Evolutionary conservation across 2,329 filamentous ascomycete genomes (phyloP).

Genomic region (Xylariales sp.): DNA sequence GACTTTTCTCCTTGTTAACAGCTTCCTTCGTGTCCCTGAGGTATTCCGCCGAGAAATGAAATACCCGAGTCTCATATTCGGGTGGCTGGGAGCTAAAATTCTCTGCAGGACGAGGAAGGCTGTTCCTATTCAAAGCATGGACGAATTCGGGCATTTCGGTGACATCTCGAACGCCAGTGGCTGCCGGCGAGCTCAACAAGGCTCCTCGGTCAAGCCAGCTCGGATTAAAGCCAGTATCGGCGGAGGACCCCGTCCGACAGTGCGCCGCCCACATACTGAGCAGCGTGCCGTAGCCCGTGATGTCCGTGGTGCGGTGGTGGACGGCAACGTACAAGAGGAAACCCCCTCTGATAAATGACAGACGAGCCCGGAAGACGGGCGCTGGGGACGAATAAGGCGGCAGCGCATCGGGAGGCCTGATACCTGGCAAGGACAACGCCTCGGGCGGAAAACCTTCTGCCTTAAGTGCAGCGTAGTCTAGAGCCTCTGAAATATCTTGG

Average conservation of each 20-base stretch:
- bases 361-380: conserved; percentile 19
- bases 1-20: conserved; percentile 12
- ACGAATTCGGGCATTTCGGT: conserved; percentile 15
- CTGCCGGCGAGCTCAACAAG: conserved; percentile 4
- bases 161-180: not conserved
- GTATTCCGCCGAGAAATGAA: conserved; percentile 15
- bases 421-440: conserved; percentile 10
- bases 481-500: conserved; percentile 14
- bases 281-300: conserved; percentile 21
- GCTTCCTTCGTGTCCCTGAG: conserved; percentile 15
- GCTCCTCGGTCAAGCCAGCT: conserved; percentile 15
- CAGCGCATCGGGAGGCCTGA: conserved; percentile 13
- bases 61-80: conserved; percentile 16
- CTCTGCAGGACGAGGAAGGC: conserved; percentile 1
- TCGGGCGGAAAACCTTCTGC: conserved; percentile 17
- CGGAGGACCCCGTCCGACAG: conserved; percentile 14
- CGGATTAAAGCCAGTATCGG: conserved; percentile 11
- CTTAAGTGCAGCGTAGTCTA: conserved; percentile 17
- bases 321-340: conserved; percentile 19
- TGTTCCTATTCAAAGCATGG: conserved; percentile 8
- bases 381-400: conserved; percentile 14
- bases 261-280: conserved; percentile 23
- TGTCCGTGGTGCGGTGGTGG: conserved; percentile 22
- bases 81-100: too few species aligned
- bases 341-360: conserved; percentile 17